Base-by-base conservation (phyloP, 2,329 filamentous ascomycete genomes). In the Plenodomus lindquistii region DNA sequence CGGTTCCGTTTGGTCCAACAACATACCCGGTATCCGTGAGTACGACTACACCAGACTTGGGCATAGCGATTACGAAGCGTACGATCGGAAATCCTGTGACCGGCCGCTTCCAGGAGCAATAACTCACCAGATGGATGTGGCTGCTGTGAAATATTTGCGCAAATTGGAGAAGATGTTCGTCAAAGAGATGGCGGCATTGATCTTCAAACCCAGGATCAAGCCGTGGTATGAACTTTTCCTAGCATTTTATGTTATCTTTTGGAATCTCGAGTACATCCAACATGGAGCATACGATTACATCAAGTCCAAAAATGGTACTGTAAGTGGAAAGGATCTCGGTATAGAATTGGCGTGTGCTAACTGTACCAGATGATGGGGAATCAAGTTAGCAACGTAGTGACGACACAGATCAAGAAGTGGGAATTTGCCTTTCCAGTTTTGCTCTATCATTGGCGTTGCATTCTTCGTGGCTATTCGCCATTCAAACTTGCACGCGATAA, bases 191-290 rank as follows among this genome's bases (percentile, higher is more conserved):
- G 54, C 55, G 8, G 46, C 56, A 13, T 46, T 56, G n/a, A 67
- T 72, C 18, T 70, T 70, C 55, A 63, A 63, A 22, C 55, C 62
- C 2, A 63, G 59, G 22, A 66, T 69, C 50, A 72, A 71, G 37
- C 69, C 68, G 2, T 73, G 69, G 69, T 72, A 71, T 36, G 68
- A 71, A 37, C 46, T 73, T 11, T 70, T 68, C 40, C 37, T 73
- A 37, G 59, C 67, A 5, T 65, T 71, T 13, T 71, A 69, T 44
- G 62, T 73, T 15, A 55, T 72, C 10, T 62, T 70, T 37, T 71
- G 60, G 60, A 71, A 72, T 37, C 62, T 73, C 9, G 66, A 70
- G 19, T 73, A 70, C 50, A 70, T 73, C 17, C 61, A 67, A 37
- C 55, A 57, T 7, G 62, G 67, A 19, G 70, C 69, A 3, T 55